A percentile compares a stretch with the other conserved stretches of the same genome.
Evolutionary conservation across 306 rosid species (phyloP).

Genomic region (Vigna nakashimae): DNA sequence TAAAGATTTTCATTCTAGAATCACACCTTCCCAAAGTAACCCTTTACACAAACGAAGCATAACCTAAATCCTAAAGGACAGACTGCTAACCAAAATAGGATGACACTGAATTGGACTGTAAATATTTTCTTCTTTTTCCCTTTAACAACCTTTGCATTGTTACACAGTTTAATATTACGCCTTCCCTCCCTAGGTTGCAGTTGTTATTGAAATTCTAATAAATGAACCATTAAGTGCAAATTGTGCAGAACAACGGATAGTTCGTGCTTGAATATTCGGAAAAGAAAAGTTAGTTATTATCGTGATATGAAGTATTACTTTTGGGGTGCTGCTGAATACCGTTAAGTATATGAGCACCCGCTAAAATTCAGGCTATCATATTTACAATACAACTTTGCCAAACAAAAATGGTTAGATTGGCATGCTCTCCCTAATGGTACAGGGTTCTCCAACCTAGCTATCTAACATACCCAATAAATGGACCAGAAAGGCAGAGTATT

Average conservation of each 20-base stretch:
- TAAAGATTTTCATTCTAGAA: slow-evolving; percentile 31
- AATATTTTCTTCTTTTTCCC: slow-evolving; percentile 1
- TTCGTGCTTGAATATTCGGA: slow-evolving; percentile 25
- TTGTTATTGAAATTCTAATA: slow-evolving; percentile 32
- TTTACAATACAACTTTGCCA: slow-evolving; percentile 29
- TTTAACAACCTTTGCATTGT: slow-evolving; percentile 17
- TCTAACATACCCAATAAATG: slow-evolving; percentile 29
- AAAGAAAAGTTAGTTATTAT: neutral
- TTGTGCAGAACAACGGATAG: slow-evolving; percentile 7
- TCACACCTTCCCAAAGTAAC: slow-evolving; percentile 20
- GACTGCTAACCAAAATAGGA: slow-evolving; percentile 18
- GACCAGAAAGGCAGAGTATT: slow-evolving; percentile 27
- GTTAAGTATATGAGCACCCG: neutral
- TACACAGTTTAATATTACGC: slow-evolving; percentile 24
- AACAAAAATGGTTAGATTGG: neutral
- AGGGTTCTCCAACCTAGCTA: slow-evolving; percentile 34
- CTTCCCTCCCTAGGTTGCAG: neutral
- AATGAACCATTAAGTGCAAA: slow-evolving; percentile 17
- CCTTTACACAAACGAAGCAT: slow-evolving; percentile 5
- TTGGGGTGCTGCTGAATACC: neutral
- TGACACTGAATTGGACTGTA: slow-evolving; percentile 14
- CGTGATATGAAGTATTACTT: neutral
- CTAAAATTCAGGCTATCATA: slow-evolving; percentile 23
- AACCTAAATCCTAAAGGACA: slow-evolving; percentile 13
- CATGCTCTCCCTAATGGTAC: slow-evolving; percentile 14